A percentile compares a stretch with the other conserved stretches of the same genome.
Conservation (phyloP, 2,329 filamentous ascomycete genomes). For the Dothiorella sarmentorum region DNA sequence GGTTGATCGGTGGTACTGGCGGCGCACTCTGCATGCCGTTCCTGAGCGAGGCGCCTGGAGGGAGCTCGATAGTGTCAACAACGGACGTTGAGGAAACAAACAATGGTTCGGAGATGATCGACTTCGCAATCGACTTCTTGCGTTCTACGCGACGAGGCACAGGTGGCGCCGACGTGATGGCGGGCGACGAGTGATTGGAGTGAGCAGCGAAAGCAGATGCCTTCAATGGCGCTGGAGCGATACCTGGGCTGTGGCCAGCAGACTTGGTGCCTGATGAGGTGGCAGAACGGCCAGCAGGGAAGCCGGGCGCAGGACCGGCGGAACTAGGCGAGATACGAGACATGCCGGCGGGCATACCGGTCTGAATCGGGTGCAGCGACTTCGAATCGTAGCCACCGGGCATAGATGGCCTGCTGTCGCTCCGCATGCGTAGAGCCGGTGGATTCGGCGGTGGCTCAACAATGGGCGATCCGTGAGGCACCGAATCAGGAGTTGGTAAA, state of each 20-base stretch:
- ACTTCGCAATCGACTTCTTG: slow-evolving; percentile 59
- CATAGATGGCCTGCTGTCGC: slow-evolving; percentile 34
- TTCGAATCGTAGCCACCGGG: slow-evolving; percentile 32
- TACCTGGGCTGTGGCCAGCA: slow-evolving; percentile 9
- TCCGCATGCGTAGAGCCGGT: slow-evolving; percentile 32
- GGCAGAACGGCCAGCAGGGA: slow-evolving; percentile 27
- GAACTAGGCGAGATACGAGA: not conserved
- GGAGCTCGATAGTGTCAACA: slow-evolving; percentile 56
- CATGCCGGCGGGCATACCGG: slow-evolving; percentile 20
- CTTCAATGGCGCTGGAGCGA: slow-evolving; percentile 18
- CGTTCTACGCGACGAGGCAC: slow-evolving; percentile 36
- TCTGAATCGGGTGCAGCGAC: slow-evolving; percentile 35
- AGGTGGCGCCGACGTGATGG: slow-evolving; percentile 14
- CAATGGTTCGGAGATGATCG: slow-evolving; percentile 59
- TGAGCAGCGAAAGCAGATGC: slow-evolving; percentile 24
- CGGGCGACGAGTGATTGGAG: slow-evolving; percentile 24
- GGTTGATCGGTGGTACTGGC: slow-evolving; percentile 59
- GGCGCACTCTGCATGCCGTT: slow-evolving; percentile 50
- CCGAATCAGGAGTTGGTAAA: slow-evolving; percentile 1
- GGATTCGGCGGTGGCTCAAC: slow-evolving; percentile 22
- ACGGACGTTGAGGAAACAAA: slow-evolving; percentile 55
- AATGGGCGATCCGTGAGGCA: not conserved
- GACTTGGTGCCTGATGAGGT: slow-evolving; percentile 7
- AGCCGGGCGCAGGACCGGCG: slow-evolving; percentile 12
- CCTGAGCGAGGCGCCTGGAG: slow-evolving; percentile 52